Evolutionary conservation across 2,329 filamentous ascomycete genomes (phyloP), one percentile per base, ranked within the genome.

Genomic region (Aspergillus piperis): DNA sequence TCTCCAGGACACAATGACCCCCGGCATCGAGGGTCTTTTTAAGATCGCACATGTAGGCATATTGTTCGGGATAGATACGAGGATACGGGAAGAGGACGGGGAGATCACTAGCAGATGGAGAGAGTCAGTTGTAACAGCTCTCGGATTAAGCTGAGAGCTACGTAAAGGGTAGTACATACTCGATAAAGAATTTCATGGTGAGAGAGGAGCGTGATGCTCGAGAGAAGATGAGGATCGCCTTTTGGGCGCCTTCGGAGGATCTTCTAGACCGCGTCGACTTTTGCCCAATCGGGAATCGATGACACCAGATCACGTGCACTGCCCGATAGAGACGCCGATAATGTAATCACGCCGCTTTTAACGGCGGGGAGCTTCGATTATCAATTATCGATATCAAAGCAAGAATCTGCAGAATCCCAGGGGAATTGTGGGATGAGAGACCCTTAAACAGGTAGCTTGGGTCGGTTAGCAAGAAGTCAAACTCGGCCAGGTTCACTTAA

Each of bases 1-100:
- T 99, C 80, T 99, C 95, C 69, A 99, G 81, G 21, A 99, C 94
- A 76, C 93, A 97, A 79, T 99, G 92, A 62, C 95, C 96, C 55
- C 91, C 91, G 19, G 89, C 90, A 83, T 99, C 95, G 71, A 99
- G 88, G 19, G 95, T 98, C 76, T 82, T 85, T 76, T 93, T 93
- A 77, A 93, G 86, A 81, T 92, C 90, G 74, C 88, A 91, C 90
- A 93, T 93, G 80, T 93, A 86, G 75, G 85, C 85, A 88, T 89
- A 88, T 81, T 89, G 87, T 75, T 89, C 87, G 64, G 89, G 86
- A 75, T 90, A 90, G 70, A 90, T 89, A 68, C 88, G 82, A 63
- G 88, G 88, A 75, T 90, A 90, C n/a, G 88, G 88, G 73, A 90
- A 90, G 59, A 90, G 84, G 64, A 90, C 83, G 39, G 86, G 86